Evolutionary conservation across 2,329 filamentous ascomycete species (phyloP).

Genomic region (Tolypocladium tropicale): DNA sequence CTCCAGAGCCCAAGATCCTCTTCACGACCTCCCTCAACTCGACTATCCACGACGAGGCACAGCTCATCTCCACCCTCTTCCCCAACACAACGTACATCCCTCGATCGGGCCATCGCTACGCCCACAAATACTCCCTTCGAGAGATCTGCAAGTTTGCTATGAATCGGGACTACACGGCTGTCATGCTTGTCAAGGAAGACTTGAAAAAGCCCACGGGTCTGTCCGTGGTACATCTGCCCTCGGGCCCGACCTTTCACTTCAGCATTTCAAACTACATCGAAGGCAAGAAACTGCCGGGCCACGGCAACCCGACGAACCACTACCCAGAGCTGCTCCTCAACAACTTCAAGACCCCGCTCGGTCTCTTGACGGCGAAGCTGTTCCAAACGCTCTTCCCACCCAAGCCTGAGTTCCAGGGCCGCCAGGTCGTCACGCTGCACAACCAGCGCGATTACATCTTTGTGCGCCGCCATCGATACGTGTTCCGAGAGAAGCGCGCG

Average conservation of each 20-base stretch:
- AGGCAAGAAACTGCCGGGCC: conserved; percentile 76
- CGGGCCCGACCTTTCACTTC: conserved; percentile 89
- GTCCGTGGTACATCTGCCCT: conserved; percentile 73
- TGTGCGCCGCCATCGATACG: conserved; percentile 77
- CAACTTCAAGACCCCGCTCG: conserved; percentile 88
- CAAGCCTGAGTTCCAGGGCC: conserved; percentile 70
- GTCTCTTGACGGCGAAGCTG: conserved; percentile 75
- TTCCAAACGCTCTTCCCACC: conserved; percentile 57
- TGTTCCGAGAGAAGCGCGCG: conserved; percentile 79
- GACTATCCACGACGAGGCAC: conserved; percentile 73
- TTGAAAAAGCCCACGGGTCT: conserved; percentile 74
- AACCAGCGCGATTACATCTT: conserved; percentile 98
- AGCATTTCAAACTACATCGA: conserved; percentile 84
- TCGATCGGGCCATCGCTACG: conserved; percentile 71
- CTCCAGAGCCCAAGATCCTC: conserved; percentile 68
- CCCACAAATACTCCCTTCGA: conserved; percentile 82
- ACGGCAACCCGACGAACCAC: conserved; percentile 80
- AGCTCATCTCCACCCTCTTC: conserved; percentile 70
- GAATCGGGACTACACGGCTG: conserved; percentile 72
- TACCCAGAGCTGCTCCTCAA: conserved; percentile 86
- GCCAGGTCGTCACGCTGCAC: conserved; percentile 86
- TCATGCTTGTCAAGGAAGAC: conserved; percentile 83
- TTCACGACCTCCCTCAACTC: conserved; percentile 87
- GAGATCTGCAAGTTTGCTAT: conserved; percentile 83
- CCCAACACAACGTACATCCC: conserved; percentile 82